Conservation (phyloP, 2,329 filamentous ascomycete genomes). For the Fusarium tuaranense region DNA sequence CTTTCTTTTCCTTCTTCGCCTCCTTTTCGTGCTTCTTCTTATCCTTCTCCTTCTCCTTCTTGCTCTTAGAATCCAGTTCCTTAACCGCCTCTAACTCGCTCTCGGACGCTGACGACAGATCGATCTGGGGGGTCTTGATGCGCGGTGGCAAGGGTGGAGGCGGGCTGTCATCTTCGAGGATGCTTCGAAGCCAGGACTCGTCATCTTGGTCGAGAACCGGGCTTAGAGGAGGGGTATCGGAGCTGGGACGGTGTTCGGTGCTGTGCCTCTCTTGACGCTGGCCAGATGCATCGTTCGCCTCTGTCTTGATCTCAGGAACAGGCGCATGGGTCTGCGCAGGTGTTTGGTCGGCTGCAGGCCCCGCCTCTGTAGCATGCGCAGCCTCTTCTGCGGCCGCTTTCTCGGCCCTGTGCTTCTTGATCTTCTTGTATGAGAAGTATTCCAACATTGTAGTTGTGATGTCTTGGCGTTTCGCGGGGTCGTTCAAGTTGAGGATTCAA, state of each 20-base stretch:
- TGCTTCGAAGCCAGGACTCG: conserved; percentile 67
- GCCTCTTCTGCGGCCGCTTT: conserved; percentile 52
- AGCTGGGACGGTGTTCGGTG: conserved; percentile 44
- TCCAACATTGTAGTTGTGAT: conserved; percentile 64
- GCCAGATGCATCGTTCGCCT: conserved; percentile 19
- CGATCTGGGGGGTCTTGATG: conserved; percentile 62
- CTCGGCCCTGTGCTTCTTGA: conserved; percentile 69
- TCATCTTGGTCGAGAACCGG: conserved; percentile 68
- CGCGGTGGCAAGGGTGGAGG: conserved; percentile 68
- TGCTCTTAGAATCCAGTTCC: conserved; percentile 46
- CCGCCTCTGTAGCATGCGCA: conserved; percentile 27
- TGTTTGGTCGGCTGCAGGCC: conserved; percentile 24
- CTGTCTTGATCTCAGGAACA: conserved; percentile 28
- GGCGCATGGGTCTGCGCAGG: conserved; percentile 20
- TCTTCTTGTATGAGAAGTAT: conserved; percentile 72
- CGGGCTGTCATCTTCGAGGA: conserved; percentile 59
- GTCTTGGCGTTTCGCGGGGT: conserved; percentile 7
- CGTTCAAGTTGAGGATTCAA: not conserved
- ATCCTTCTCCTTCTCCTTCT: conserved; percentile 41
- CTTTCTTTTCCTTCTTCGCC: conserved; percentile 30
- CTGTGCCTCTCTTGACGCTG: conserved; percentile 22
- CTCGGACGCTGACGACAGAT: conserved; percentile 44
- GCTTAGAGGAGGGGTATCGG: conserved; percentile 40
- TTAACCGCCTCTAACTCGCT: conserved; percentile 44
- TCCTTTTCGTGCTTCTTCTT: conserved; percentile 27